Base-by-base conservation (phyloP, 139 green algal species). In the Micromonas commoda region DNA sequence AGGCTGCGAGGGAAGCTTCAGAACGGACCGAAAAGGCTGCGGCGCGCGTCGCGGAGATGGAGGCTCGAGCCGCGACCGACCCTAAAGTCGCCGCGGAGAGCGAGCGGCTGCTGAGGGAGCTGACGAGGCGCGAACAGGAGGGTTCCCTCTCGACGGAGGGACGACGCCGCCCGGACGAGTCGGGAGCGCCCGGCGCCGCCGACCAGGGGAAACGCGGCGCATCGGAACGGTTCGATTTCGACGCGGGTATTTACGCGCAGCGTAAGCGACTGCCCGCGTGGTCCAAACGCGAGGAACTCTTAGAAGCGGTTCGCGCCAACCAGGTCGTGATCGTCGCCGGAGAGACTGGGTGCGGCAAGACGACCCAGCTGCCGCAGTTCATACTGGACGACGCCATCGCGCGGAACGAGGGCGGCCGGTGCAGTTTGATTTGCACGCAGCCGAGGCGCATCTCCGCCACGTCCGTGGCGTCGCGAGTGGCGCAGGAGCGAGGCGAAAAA, bases 301-400 rank as follows among this genome's bases (percentile, higher is more conserved):
- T 86, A 20, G 60, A 77, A 57, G 68, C 78, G 19, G 33, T 86
- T 19, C 26, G 21, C 9, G 54, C 33, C 4, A 78, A 78, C 29
- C 82, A 84, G 66, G 82, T 86, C 0, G 35, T 86, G 4, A 67
- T 92, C 0, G 81, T 92, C 53, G 82, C 80, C 0, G 88, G 88
- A 0, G 87, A 92, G 67, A 94, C 90, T 0, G 90, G 90, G 0
- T 91, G 84, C 77, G 85, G 85, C 20, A 89, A 89, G 64, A 88
- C 83, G 19, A 88, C 73, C 32, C 87, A 83, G 54, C 57, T 89
- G 1, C 85, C 85, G 26, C 85, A 89, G 34, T 86, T 88, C 65
- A 81, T 81, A 37, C 37, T 83, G 24, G 73, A 85, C 37, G 32
- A 82, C 35, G 85, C 52, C 16, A 71, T 80, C 19, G 64, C 45